A percentile compares a stretch with the other conserved stretches of the same genome.
These are phyloP conservation scores for Wallacemonas sp. DNA, from an alignment of 208 protist genomes.

Conservation along the genomic window DNA sequence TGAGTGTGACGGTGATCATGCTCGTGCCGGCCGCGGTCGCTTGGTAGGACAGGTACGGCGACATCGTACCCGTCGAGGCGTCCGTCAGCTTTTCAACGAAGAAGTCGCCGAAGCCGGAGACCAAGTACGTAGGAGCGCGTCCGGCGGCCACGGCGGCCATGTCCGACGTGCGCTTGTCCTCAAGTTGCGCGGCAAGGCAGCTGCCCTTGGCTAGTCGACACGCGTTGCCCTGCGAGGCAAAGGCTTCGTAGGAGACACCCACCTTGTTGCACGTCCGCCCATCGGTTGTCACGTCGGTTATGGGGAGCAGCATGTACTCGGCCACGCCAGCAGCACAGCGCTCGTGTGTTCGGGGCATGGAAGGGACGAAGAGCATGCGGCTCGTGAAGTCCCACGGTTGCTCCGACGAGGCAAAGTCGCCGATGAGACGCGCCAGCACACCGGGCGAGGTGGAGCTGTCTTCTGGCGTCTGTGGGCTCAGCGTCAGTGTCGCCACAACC, in stretches of 20 bases:
- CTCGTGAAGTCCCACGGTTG: slow-evolving; percentile 54
- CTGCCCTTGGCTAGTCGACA: slow-evolving; percentile 61
- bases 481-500: slow-evolving; percentile 24
- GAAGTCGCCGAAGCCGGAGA: slow-evolving; percentile 54
- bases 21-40: slow-evolving; percentile 38
- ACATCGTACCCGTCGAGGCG: background rate
- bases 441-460: slow-evolving; percentile 39
- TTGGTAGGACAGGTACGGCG: slow-evolving; percentile 63
- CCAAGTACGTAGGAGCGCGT: slow-evolving; percentile 58
- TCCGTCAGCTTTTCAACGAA: slow-evolving; percentile 19
- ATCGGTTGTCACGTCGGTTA: slow-evolving; percentile 57
- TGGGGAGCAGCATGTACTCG: slow-evolving; percentile 84
- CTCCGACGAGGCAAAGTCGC: slow-evolving; percentile 59
- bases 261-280: slow-evolving; percentile 89
- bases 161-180: slow-evolving; percentile 71
- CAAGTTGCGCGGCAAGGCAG: slow-evolving; percentile 83
- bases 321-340: slow-evolving; percentile 45
- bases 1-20: slow-evolving; percentile 70
- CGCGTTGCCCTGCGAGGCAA: slow-evolving; percentile 62
- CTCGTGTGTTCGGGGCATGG: slow-evolving; percentile 27
- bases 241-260: slow-evolving; percentile 89
- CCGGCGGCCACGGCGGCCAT: slow-evolving; percentile 38
- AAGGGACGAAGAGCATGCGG: slow-evolving; percentile 80
- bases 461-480: slow-evolving; percentile 46
- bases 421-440: slow-evolving; percentile 62